Base-by-base conservation (phyloP, 139 green algal genomes). In the Asterochloris erici region DNA sequence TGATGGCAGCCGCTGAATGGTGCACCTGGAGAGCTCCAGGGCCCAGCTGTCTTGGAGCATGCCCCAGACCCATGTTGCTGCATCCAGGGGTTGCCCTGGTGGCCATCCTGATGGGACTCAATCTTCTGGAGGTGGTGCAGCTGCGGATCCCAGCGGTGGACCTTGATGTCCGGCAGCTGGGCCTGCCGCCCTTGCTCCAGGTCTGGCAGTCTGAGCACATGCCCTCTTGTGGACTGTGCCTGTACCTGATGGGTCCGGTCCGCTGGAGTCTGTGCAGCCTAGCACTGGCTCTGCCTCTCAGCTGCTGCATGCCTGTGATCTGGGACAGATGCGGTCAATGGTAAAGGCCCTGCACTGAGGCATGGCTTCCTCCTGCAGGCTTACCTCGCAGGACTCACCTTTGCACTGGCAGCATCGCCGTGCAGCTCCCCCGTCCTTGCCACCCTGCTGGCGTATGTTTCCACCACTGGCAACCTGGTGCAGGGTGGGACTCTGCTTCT, bases 361-460 rank as follows among this genome's bases (percentile, higher is more conserved):
- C 6, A 54, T 2, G 2, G 38, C 38, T 54, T 54, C 4, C 38
- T 54, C 38, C 38, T 54, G 38, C 38, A 54, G 38, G 38, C 38
- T 54, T 54, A 54, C 38, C 38, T 54, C 38, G 89, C 88, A 26
- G 97, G 97, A 17, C 85, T 96, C 19, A 94, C 90, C 0, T 99
- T 99, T 88, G 97, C 97, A 14, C 91, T 99, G 74, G 97, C 94
- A 29, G 97, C 97, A 11, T 98, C 95, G 24, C 97, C 95, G 13
- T 98, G 94, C 94, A 96, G 90, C 85, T 99, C 96, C 21, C 97
- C 97, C 15, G 93, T 99, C 64, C 92, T 99, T 47, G 95, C 97
- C 0, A 97, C 96, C 0, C 86, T 99, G 61, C 90, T 99, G 21
- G 96, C 93, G 0, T 99, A 95, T 79, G 96, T 98, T 0, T 91